Percentiles rank a stretch among this genome's conserved stretches.
Evolutionary conservation across 306 rosid species (phyloP).

Genomic region (Prosopis cineraria): DNA sequence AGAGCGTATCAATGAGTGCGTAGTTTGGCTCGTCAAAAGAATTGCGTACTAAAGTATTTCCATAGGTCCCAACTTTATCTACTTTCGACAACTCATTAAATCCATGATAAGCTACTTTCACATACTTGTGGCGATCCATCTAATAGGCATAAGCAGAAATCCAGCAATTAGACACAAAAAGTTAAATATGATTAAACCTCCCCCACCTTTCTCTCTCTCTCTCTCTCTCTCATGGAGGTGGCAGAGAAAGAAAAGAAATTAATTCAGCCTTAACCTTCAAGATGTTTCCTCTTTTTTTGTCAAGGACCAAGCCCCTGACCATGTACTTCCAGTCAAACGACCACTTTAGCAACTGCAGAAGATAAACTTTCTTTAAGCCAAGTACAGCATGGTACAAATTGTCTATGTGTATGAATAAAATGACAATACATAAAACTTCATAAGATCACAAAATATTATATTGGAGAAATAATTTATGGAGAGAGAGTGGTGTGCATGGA

Average conservation of each 20-base stretch:
- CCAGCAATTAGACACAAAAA: slow-evolving; percentile 30
- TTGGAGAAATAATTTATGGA: background rate
- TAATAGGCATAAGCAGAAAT: slow-evolving; percentile 38
- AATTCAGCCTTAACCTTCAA: slow-evolving; percentile 67
- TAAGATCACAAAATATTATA: background rate
- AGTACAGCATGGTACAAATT: slow-evolving; percentile 24
- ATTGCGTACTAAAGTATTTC: slow-evolving; percentile 83
- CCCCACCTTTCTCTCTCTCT: too few relatives aligned
- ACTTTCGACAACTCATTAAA: slow-evolving; percentile 88
- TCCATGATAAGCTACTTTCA: slow-evolving; percentile 98
- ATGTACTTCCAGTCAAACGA: slow-evolving; percentile 90
- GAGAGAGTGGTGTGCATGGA: background rate
- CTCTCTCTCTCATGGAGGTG: slow-evolving; percentile 4
- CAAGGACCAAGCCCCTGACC: slow-evolving; percentile 99
- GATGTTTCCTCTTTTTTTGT: slow-evolving; percentile 95
- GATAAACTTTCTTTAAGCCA: slow-evolving; percentile 32
- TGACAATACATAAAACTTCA: background rate
- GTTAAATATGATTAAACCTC: background rate
- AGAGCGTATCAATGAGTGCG: slow-evolving; percentile 92
- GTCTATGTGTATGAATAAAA: background rate
- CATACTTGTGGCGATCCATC: slow-evolving; percentile 99
- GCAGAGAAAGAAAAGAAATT: slow-evolving; percentile 10
- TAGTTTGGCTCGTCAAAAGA: slow-evolving; percentile 97
- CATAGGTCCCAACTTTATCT: slow-evolving; percentile 87
- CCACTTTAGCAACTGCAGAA: slow-evolving; percentile 82